A percentile compares a stretch with the other conserved stretches of the same genome.
Evolutionary conservation across 805 yeast genomes (phyloP).

Genomic region (Tetrapisispora iriomotensis): DNA sequence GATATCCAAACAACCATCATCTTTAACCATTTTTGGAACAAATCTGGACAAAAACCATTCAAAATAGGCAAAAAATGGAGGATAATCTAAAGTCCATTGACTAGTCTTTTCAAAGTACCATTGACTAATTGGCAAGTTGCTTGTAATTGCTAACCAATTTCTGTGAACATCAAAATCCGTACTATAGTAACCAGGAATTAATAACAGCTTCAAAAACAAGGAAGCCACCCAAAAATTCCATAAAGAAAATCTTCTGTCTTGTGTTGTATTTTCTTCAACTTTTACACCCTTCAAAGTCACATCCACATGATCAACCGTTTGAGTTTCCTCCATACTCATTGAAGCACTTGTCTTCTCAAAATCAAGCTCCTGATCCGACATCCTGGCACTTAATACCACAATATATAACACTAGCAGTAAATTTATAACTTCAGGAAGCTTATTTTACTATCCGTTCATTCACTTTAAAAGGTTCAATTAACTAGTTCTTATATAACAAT

Average conservation of each 20-base stretch:
- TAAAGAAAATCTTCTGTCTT: constrained; percentile 35
- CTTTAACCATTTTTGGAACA: constrained; percentile 51
- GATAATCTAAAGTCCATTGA: constrained; percentile 95
- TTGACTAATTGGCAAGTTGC: constrained; percentile 54
- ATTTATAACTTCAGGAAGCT: too few species aligned
- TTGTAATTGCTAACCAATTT: constrained; percentile 91
- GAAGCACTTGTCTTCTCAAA: too few species aligned
- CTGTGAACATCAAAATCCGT: constrained; percentile 97
- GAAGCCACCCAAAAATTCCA: constrained; percentile 63
- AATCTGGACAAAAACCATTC: constrained; percentile 71
- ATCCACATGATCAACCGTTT: not conserved
- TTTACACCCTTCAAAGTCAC: not conserved
- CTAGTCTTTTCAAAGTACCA: constrained; percentile 79
- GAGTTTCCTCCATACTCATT: too few species aligned
- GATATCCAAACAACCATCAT: constrained; percentile 73
- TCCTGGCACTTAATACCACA: too few species aligned
- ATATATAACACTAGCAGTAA: too few species aligned
- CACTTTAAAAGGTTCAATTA: too few species aligned
- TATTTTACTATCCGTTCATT: too few species aligned
- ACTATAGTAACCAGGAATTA: constrained; percentile 78
- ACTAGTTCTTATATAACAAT: too few species aligned
- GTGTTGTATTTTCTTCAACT: not conserved
- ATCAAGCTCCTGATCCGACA: too few species aligned
- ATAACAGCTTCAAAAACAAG: constrained; percentile 45
- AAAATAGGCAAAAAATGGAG: constrained; percentile 95